Conservation (phyloP, 31 red algal genomes). For the Asparagopsis taxiformis region DNA sequence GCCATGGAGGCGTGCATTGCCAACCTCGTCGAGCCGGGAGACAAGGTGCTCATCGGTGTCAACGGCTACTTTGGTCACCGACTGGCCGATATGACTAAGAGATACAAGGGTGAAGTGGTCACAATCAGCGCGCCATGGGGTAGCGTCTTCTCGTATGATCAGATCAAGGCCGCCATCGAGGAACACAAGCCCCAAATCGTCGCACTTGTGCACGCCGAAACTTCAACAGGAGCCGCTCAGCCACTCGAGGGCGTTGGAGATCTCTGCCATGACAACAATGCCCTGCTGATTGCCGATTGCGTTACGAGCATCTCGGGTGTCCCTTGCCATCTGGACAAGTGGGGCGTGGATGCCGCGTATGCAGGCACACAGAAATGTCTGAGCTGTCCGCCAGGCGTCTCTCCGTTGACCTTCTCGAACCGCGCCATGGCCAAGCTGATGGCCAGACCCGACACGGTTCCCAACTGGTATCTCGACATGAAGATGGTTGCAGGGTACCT, state of each 20-base stretch:
- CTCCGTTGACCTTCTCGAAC: conserved; percentile 62
- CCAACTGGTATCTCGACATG: conserved; percentile 88
- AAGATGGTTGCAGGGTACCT: conserved; percentile 73
- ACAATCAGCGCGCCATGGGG: conserved; percentile 64
- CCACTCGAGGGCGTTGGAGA: conserved; percentile 69
- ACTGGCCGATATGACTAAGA: conserved; percentile 65
- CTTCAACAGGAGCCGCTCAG: conserved; percentile 81
- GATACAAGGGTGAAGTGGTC: conserved; percentile 62
- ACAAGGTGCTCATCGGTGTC: conserved; percentile 82
- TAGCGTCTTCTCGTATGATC: conserved; percentile 64
- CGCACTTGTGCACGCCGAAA: conserved; percentile 73
- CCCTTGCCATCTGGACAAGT: conserved; percentile 75
- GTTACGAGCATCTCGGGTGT: conserved; percentile 86
- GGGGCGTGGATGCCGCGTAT: conserved; percentile 76
- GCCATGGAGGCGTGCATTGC: conserved; percentile 90
- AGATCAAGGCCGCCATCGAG: conserved; percentile 65
- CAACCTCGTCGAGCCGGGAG: conserved; percentile 71
- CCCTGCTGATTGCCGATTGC: conserved; percentile 70
- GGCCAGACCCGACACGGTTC: conserved; percentile 49
- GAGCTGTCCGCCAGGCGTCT: conserved; percentile 74
- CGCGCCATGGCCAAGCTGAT: conserved; percentile 72
- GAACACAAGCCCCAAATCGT: conserved; percentile 67
- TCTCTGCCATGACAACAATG: conserved; percentile 63
- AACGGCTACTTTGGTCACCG: conserved; percentile 88
- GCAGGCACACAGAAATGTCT: conserved; percentile 83